Conservation (phyloP, 768 basidiomycete genomes). For the Calocybe indica region DNA sequence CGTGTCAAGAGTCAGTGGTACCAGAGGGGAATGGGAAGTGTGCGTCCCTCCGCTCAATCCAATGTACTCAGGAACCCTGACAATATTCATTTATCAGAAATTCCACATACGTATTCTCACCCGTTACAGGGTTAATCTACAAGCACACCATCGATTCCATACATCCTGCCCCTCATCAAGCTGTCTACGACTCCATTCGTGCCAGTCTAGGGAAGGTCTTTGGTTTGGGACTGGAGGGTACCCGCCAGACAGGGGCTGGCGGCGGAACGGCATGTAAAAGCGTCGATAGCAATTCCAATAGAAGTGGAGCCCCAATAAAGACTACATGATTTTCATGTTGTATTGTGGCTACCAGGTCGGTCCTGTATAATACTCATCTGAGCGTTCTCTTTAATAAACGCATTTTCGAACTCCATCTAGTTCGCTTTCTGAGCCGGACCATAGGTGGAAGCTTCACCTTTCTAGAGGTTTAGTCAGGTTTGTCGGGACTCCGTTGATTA, state of each 20-base stretch:
- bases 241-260: slow-evolving; percentile 7
- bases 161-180: slow-evolving; percentile 67
- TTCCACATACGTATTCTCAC: slow-evolving; percentile 73
- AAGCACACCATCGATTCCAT: slow-evolving; percentile 70
- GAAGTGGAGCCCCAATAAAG: no score
- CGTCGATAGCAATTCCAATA: no score
- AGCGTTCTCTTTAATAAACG: no score
- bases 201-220: slow-evolving; percentile 33
- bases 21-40: slow-evolving; percentile 68
- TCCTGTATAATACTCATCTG: no score
- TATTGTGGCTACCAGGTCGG: no score
- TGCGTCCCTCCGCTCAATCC: slow-evolving; percentile 27
- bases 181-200: slow-evolving; percentile 60
- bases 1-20: slow-evolving; percentile 56
- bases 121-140: slow-evolving; percentile 55
- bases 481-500: no score
- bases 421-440: no score
- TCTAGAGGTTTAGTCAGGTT: no score
- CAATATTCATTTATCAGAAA: slow-evolving; percentile 31
- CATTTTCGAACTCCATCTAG: no score
- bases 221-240: slow-evolving; percentile 21
- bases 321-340: no score
- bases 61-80: slow-evolving; percentile 2
- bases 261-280: slow-evolving; percentile 8
- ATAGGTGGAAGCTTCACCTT: no score